Evolutionary conservation across 768 basidiomycete genomes (phyloP).

Genomic region (Mycena kentingensis): DNA sequence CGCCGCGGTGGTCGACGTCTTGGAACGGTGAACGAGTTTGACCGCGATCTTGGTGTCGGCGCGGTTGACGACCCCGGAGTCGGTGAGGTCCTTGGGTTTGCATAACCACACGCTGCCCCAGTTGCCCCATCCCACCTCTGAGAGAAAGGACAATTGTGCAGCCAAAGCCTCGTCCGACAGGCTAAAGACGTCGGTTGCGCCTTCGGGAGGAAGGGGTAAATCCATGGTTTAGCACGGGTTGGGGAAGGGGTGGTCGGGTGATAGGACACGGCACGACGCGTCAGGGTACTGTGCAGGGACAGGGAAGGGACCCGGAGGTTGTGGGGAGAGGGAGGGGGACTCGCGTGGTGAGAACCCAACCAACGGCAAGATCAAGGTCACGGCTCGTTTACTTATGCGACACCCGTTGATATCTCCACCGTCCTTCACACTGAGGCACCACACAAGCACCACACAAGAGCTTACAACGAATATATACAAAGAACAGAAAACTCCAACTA

Average conservation of each 20-base stretch:
- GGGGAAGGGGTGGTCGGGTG: no score
- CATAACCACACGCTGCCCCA: conserved; percentile 93
- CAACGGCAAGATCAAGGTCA: no score
- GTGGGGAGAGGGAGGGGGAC: no score
- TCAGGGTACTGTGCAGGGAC: no score
- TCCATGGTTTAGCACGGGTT: conserved; percentile 40
- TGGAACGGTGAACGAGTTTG: conserved; percentile 91
- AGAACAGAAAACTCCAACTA: neutral
- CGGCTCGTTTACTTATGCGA: no score
- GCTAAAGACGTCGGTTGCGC: conserved; percentile 66
- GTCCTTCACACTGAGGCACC: no score
- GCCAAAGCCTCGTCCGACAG: conserved; percentile 71
- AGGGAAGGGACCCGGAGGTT: no score
- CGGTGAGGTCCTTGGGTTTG: conserved; percentile 51
- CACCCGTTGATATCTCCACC: no score
- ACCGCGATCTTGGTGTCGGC: conserved; percentile 73
- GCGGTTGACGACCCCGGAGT: conserved; percentile 38
- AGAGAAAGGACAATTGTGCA: conserved; percentile 70
- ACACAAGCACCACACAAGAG: neutral
- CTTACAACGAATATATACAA: neutral
- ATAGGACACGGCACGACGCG: no score
- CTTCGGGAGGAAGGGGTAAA: conserved; percentile 35
- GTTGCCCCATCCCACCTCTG: conserved; percentile 56
- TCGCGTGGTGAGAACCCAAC: no score
- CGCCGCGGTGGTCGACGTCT: conserved; percentile 82